Evolutionary conservation across 2,329 filamentous ascomycete species (phyloP), one percentile per base, ranked within the genome.

Genomic region (Fusarium oxysporum): DNA sequence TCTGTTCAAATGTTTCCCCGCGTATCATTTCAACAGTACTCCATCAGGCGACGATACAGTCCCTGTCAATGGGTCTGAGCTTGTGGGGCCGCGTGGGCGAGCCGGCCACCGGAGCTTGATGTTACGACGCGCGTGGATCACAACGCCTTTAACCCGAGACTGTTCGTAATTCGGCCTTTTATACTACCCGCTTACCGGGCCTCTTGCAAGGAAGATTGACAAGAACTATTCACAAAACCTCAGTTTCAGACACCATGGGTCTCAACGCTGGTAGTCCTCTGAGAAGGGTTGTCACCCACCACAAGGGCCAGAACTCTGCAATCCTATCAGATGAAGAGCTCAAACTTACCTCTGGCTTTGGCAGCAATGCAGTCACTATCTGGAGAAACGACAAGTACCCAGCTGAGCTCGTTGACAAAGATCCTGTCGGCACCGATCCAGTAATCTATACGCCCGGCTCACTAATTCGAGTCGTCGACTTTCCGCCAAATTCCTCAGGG

Each of bases 391-490:
- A 59, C 25, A 59, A 51, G 12, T 59, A 59, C 19, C 56, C 56
- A 7, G 44, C 44, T 8, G 56, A 59, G 44, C 56, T 59, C 1
- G 56, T 40, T 11, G 44, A 59, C 19, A 33, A 59, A 6, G 25
- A 59, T 13, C 56, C 35, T 19, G 43, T 59, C 2, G 13, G 19
- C 44, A 41, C 25, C 16, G 56, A 51, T n/a, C 56, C 44, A 21
- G 44, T 59, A 9, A 59, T 59, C 5, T 59, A 59, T 28, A 51
- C 44, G 3, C 23, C 43, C 1, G 44, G 44, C 21, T 59, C 44
- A 25, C 28, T 59, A 1, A 51, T 59, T 41, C 35, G 56, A 51
- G 56, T 59, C 16, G 56, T 59, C 10, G 56, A 59, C 56, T 59
- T 59, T 30, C 56, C 56, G 14, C 33, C 56, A 6, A 51, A 59